Evolutionary conservation across 2,329 filamentous ascomycete species (phyloP), one percentile per base, ranked within the genome.

Genomic region (Curvularia spicifera): DNA sequence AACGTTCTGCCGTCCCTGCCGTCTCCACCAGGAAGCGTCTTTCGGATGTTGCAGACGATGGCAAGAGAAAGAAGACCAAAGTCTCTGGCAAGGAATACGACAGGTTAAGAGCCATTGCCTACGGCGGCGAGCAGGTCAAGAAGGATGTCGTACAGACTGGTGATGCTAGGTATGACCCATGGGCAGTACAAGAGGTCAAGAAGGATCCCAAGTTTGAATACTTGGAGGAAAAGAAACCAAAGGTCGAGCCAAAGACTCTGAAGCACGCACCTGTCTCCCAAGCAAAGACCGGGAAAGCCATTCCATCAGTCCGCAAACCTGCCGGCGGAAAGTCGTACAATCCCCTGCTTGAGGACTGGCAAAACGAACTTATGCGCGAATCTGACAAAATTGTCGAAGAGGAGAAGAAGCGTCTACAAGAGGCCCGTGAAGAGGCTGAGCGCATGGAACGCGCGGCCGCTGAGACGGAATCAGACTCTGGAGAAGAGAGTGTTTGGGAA

Each of bases 401-500:
- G 0, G 94, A 98, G 78, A 85, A 87, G 74, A 87, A 89, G 75
- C 88, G 93, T 5, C 77, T 94, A 5, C 84, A 82, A 37, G 86
- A 85, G 43, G 86, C 88, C 59, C 85, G 88, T 63, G 86, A 85
- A 9, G 91, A 93, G 56, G 83, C 84, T 29, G 79, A 89, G 62
- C 88, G 84, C 69, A 80, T 85, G 65, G 91, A 92, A 69, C 86
- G 90, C 18, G 85, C 88, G 0, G 87, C 86, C 42, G 93, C 89
- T 9, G 88, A 89, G 18, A 91, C 90, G 66, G 88, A 90, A 2
- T 89, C 88, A 0, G 88, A 91, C 70, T 61, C 86, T 87, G 92
- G 95, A 68, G 92, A 96, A 69, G 93, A 97, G 73, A 95, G 91
- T 46, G 93, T 91, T 13, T 97, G 93, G 92, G 94, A 97, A 79